Evolutionary conservation across 2,329 filamentous ascomycete genomes (phyloP).

Genomic region (Chrysoporthe deuterocubensis): DNA sequence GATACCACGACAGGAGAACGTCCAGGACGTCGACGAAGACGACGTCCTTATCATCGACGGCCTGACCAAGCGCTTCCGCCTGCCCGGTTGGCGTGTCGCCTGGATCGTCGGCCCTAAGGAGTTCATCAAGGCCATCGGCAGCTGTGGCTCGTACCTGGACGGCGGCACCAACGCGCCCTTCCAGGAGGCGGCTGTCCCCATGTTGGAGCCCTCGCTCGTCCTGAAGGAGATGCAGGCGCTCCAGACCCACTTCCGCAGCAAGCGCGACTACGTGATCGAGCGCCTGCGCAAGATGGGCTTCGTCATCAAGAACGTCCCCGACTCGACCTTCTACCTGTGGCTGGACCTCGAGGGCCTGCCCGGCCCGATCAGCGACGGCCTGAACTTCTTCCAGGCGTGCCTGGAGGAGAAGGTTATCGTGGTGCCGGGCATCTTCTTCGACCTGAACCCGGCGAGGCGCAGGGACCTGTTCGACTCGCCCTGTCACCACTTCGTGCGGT

Average conservation of each 20-base stretch:
- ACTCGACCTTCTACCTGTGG: constrained; percentile 94
- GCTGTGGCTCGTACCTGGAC: constrained; percentile 91
- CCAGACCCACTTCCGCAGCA: constrained; percentile 85
- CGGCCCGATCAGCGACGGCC: constrained; percentile 82
- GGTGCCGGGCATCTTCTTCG: constrained; percentile 97
- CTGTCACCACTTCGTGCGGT: constrained; percentile 88
- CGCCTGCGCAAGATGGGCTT: constrained; percentile 87
- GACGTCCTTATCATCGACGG: constrained; percentile 95
- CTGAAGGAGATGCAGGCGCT: constrained; percentile 85
- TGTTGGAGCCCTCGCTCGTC: constrained; percentile 87
- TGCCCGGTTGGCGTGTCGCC: constrained; percentile 94
- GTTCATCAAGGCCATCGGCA: constrained; percentile 91
- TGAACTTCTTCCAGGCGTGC: constrained; percentile 97
- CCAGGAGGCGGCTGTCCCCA: constrained; percentile 88
- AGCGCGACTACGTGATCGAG: constrained; percentile 87
- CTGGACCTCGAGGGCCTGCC: constrained; percentile 71
- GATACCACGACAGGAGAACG: constrained; percentile 62
- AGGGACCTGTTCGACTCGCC: constrained; percentile 92
- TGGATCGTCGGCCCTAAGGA: constrained; percentile 97
- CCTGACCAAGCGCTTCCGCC: constrained; percentile 93
- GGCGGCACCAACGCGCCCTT: constrained; percentile 91
- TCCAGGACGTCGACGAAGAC: constrained; percentile 86
- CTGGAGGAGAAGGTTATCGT: constrained; percentile 94
- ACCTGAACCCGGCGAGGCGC: constrained; percentile 87
- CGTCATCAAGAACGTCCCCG: constrained; percentile 78